Percentiles rank a stretch among this genome's conserved stretches.
phyloP scores from a whole-genome alignment of 768 basidiomycete species.

The Xerocomus potaroensis region DNA sequence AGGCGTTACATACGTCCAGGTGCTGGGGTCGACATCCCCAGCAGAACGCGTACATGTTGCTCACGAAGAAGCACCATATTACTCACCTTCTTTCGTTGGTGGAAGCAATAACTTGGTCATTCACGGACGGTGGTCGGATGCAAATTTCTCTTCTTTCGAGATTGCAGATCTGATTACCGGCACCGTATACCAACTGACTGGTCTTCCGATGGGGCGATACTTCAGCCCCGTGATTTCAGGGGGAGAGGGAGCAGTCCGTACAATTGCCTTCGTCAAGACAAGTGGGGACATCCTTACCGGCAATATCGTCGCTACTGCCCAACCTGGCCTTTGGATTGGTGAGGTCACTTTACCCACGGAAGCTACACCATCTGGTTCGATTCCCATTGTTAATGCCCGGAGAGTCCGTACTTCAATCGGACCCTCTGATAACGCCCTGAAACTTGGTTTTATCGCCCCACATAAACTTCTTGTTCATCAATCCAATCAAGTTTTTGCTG shows the following conservation, averaged over 20 bases:
- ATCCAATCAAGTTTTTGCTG: constrained; percentile 41
- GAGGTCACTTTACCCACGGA: constrained; percentile 48
- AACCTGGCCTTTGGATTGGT: constrained; percentile 60
- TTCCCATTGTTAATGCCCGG: constrained; percentile 45
- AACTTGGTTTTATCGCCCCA: constrained; percentile 54
- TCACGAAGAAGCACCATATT: constrained; percentile 48
- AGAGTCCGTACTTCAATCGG: constrained; percentile 52
- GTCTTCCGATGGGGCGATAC: constrained; percentile 63
- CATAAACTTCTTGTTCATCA: constrained; percentile 61
- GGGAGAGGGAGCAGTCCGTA: constrained; percentile 37
- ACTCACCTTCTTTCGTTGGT: constrained; percentile 57
- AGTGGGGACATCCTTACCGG: constrained; percentile 59
- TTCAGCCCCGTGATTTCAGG: constrained; percentile 54
- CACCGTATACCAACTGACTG: constrained; percentile 45
- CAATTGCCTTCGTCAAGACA: constrained; percentile 61
- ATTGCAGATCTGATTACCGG: constrained; percentile 48
- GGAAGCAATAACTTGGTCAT: constrained; percentile 45
- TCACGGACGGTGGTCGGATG: constrained; percentile 68
- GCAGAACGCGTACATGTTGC: constrained; percentile 46
- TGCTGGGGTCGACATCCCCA: constrained; percentile 21
- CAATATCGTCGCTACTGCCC: constrained; percentile 59
- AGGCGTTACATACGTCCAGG: constrained; percentile 36
- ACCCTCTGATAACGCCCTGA: constrained; percentile 36
- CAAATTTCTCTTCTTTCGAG: constrained; percentile 60
- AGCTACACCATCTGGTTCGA: constrained; percentile 16